Evolutionary conservation across 2,329 filamentous ascomycete genomes (phyloP).

Genomic region (Periconia macrospinosa): DNA sequence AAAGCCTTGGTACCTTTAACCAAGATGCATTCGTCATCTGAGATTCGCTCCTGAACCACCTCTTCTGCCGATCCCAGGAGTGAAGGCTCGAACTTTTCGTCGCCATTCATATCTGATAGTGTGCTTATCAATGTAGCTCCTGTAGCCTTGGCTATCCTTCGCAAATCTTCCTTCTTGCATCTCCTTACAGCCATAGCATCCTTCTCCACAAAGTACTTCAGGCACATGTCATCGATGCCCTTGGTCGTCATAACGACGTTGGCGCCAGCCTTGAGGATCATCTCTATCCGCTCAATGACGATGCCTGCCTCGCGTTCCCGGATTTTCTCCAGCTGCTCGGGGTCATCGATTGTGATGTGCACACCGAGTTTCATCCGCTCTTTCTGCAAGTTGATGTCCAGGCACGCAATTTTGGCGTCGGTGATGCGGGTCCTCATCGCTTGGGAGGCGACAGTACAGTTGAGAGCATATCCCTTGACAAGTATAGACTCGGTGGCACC

Average conservation of each 20-base stretch:
- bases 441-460: constrained; percentile 98
- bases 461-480: constrained; percentile 94
- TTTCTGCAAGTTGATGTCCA: constrained; percentile 99
- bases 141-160: constrained; percentile 93
- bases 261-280: constrained; percentile 96
- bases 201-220: constrained; percentile 93
- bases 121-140: constrained; percentile 92
- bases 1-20: constrained; percentile 94
- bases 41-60: constrained; percentile 97
- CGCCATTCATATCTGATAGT: constrained; percentile 93
- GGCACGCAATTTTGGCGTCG: constrained; percentile 93
- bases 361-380: constrained; percentile 99
- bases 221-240: constrained; percentile 92
- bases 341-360: constrained; percentile 97
- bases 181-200: constrained; percentile 94
- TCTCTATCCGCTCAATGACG: constrained; percentile 88
- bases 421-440: constrained; percentile 92
- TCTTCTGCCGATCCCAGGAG: constrained; percentile 91
- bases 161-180: constrained; percentile 97
- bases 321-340: constrained; percentile 96
- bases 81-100: constrained; percentile 92
- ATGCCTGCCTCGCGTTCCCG: constrained; percentile 90
- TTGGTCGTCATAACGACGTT: constrained; percentile 97
- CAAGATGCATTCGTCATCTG: constrained; percentile 96
- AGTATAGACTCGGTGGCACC: constrained; percentile 83